phyloP scores from a whole-genome alignment of 2,329 filamentous ascomycete genomes.

The Pestalotiopsis sp. region DNA sequence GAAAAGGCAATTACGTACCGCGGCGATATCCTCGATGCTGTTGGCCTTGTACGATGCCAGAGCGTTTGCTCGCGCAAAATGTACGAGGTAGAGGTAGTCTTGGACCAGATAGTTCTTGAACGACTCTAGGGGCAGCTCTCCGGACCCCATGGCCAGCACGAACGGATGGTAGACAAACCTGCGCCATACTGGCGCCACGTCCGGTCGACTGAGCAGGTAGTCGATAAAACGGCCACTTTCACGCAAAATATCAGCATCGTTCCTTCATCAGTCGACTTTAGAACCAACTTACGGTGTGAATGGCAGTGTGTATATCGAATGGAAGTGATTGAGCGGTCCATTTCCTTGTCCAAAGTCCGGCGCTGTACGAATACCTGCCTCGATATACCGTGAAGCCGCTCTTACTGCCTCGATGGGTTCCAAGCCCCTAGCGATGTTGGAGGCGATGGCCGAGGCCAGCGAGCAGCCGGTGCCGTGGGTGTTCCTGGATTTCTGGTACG shows the following conservation, averaged over 20 bases:
- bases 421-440: slow-evolving; percentile 66
- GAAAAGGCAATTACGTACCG: slow-evolving; percentile 49
- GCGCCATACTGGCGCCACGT: slow-evolving; percentile 76
- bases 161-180: slow-evolving; percentile 82
- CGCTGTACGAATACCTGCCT: slow-evolving; percentile 70
- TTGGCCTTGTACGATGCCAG: slow-evolving; percentile 85
- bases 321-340: slow-evolving; percentile 79
- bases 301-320: slow-evolving; percentile 68
- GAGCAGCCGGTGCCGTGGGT: slow-evolving; percentile 97
- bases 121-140: slow-evolving; percentile 71
- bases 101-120: slow-evolving; percentile 92
- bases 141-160: slow-evolving; percentile 74
- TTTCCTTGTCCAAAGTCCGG: slow-evolving; percentile 66
- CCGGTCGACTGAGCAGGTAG: slow-evolving; percentile 75
- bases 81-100: slow-evolving; percentile 89
- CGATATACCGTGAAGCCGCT: slow-evolving; percentile 71
- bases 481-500: slow-evolving; percentile 73
- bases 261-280: neutral
- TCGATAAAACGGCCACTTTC: slow-evolving; percentile 78
- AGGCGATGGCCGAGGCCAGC: slow-evolving; percentile 81
- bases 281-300: slow-evolving; percentile 62
- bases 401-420: slow-evolving; percentile 63
- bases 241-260: neutral
- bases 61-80: slow-evolving; percentile 86
- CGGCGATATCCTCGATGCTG: slow-evolving; percentile 71